These are phyloP conservation scores for Fusarium sp. DNA, from an alignment of 2,329 filamentous ascomycete genomes.

Conservation along the genomic window DNA sequence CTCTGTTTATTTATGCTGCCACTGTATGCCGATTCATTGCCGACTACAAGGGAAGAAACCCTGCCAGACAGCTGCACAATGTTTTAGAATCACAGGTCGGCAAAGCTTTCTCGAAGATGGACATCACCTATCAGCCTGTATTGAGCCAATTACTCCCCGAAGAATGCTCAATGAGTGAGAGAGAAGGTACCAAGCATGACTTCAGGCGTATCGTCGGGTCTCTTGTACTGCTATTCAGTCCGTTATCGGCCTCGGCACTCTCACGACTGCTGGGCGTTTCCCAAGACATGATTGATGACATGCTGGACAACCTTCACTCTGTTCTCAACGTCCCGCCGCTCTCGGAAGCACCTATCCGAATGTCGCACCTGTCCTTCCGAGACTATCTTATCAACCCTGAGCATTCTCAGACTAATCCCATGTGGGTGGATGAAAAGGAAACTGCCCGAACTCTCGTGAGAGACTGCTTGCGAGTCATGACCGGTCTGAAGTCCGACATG, in stretches of 20 bases:
- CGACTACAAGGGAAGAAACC: slow-evolving; percentile 39
- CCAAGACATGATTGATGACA: neutral
- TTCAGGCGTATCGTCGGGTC: slow-evolving; percentile 41
- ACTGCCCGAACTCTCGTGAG: slow-evolving; percentile 48
- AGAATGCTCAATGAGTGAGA: neutral
- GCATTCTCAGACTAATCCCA: too few relatives aligned
- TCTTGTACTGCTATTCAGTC: slow-evolving; percentile 44
- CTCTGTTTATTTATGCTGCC: slow-evolving; percentile 56
- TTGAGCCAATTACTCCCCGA: slow-evolving; percentile 16
- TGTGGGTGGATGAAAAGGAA: slow-evolving; percentile 51
- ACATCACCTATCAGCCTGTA: slow-evolving; percentile 34
- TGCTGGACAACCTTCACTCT: neutral
- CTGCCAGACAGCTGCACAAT: neutral
- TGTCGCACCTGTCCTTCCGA: slow-evolving; percentile 57
- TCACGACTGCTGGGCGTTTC: neutral
- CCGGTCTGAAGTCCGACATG: slow-evolving; percentile 54
- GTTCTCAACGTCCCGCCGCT: slow-evolving; percentile 6
- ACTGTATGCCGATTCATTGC: slow-evolving; percentile 52
- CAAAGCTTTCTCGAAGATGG: slow-evolving; percentile 10
- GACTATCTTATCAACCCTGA: slow-evolving; percentile 55
- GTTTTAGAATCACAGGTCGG: slow-evolving; percentile 3
- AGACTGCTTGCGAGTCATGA: neutral
- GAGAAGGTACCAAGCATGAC: slow-evolving; percentile 5
- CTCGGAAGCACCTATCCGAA: slow-evolving; percentile 8
- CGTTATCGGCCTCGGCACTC: slow-evolving; percentile 34